phyloP scores from a whole-genome alignment of 2,329 filamentous ascomycete species.

The Plenodomus biglobosus region DNA sequence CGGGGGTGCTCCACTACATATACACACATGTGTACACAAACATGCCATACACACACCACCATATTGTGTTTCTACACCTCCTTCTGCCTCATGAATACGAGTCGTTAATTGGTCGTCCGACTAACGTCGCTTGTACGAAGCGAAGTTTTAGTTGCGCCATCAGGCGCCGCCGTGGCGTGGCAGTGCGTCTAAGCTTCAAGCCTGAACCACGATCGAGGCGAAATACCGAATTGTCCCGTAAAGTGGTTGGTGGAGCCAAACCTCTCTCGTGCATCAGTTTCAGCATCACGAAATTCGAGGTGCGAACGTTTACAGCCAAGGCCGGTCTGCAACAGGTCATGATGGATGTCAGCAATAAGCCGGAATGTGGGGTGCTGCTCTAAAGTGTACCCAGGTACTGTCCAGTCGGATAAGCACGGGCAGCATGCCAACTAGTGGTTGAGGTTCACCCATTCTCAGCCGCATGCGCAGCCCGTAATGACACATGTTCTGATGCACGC shows the following conservation, averaged over 20 bases:
- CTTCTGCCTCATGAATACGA: constrained; percentile 6
- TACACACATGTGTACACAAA: too few relatives aligned
- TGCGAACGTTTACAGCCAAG: background rate
- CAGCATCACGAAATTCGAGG: background rate
- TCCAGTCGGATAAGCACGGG: background rate
- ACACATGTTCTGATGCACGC: background rate
- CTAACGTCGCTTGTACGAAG: too few relatives aligned
- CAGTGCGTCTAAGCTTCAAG: constrained; percentile 19
- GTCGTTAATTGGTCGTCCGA: too few relatives aligned
- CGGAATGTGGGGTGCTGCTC: background rate
- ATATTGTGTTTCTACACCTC: constrained; percentile 3
- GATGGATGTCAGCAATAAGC: background rate
- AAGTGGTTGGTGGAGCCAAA: background rate
- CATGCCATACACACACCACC: constrained; percentile 6
- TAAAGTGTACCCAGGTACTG: background rate
- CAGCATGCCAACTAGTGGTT: background rate
- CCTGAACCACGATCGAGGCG: constrained; percentile 8
- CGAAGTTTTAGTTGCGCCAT: constrained; percentile 11
- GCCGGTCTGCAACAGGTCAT: background rate
- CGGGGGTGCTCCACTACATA: background rate
- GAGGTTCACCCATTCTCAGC: background rate
- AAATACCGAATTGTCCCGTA: background rate
- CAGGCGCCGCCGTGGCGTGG: constrained; percentile 9
- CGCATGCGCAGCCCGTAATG: constrained; percentile 2
- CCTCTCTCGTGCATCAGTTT: background rate